These are phyloP conservation scores for Colletotrichum tropicale DNA, from an alignment of 2,329 filamentous ascomycete species.

Conservation along the genomic window DNA sequence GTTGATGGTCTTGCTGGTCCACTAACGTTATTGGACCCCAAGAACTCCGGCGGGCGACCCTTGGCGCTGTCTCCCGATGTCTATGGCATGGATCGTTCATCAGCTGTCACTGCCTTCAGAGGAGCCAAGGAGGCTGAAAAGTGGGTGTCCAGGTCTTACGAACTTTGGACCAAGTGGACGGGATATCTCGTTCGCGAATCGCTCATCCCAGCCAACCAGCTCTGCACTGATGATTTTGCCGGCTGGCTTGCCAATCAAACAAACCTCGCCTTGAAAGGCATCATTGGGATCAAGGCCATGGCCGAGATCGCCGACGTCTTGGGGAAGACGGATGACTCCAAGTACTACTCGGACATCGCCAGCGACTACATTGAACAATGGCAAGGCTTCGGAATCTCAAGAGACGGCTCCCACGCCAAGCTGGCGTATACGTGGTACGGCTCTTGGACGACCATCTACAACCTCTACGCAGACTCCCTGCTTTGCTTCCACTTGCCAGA, in stretches of 20 bases:
- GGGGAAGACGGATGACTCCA: constrained; percentile 61
- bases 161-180: constrained; percentile 79
- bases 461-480: constrained; percentile 75
- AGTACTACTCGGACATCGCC: constrained; percentile 67
- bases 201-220: constrained; percentile 72
- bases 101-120: constrained; percentile 54
- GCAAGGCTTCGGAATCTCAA: constrained; percentile 72
- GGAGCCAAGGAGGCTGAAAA: constrained; percentile 42
- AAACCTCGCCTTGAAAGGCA: constrained; percentile 78
- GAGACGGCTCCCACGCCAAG: constrained; percentile 76
- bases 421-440: constrained; percentile 82
- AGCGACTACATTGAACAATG: constrained; percentile 72
- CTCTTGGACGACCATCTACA: constrained; percentile 83
- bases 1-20: constrained; percentile 33
- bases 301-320: constrained; percentile 67
- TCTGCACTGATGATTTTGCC: constrained; percentile 81
- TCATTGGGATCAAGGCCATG: constrained; percentile 81
- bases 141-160: constrained; percentile 60
- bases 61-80: constrained; percentile 24
- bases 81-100: constrained; percentile 63
- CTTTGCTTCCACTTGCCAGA: constrained; percentile 74
- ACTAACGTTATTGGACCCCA: neutral
- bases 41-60: constrained; percentile 40
- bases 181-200: constrained; percentile 74
- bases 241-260: constrained; percentile 77